Percentiles rank a stretch among this genome's conserved stretches.
These are phyloP conservation scores for Bipolaris bicolor DNA, from an alignment of 2,329 filamentous ascomycete genomes.

Conservation along the genomic window DNA sequence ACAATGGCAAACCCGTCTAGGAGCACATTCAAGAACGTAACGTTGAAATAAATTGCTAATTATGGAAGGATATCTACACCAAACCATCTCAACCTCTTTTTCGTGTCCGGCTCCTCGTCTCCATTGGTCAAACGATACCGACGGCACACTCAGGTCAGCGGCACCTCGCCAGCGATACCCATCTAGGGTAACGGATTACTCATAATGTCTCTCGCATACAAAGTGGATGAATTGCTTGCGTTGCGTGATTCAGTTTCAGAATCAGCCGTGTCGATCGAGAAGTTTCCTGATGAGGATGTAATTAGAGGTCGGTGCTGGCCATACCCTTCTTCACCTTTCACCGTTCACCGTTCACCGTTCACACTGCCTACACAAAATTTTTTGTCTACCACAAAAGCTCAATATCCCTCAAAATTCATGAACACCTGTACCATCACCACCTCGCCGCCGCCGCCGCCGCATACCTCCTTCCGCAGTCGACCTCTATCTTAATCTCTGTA, in stretches of 20 bases:
- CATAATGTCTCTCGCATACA: slow-evolving; percentile 47
- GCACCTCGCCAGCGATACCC: slow-evolving; percentile 15
- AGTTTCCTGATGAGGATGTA: slow-evolving; percentile 50
- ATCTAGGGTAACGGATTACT: slow-evolving; percentile 13
- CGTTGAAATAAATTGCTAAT: slow-evolving; percentile 5
- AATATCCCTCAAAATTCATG: not conserved
- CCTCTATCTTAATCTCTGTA: not conserved
- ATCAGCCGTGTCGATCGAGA: slow-evolving; percentile 51
- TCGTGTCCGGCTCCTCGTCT: slow-evolving; percentile 18
- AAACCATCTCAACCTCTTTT: slow-evolving; percentile 44
- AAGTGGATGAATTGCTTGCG: slow-evolving; percentile 51
- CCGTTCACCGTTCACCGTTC: slow-evolving; percentile 25
- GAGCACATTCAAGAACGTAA: not conserved
- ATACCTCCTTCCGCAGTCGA: not conserved
- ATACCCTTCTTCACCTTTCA: slow-evolving; percentile 19
- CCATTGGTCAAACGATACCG: slow-evolving; percentile 15
- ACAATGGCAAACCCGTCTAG: not conserved
- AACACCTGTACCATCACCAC: not conserved
- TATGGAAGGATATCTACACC: slow-evolving; percentile 45
- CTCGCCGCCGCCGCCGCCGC: not conserved
- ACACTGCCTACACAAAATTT: slow-evolving; percentile 2
- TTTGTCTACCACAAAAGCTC: not conserved
- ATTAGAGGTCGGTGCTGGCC: slow-evolving; percentile 48
- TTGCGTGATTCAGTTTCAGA: slow-evolving; percentile 51
- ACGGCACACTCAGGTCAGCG: slow-evolving; percentile 12